Evolutionary conservation across 1,284 basidiomycete genomes (phyloP).

Genomic region (Melampsora americana): DNA sequence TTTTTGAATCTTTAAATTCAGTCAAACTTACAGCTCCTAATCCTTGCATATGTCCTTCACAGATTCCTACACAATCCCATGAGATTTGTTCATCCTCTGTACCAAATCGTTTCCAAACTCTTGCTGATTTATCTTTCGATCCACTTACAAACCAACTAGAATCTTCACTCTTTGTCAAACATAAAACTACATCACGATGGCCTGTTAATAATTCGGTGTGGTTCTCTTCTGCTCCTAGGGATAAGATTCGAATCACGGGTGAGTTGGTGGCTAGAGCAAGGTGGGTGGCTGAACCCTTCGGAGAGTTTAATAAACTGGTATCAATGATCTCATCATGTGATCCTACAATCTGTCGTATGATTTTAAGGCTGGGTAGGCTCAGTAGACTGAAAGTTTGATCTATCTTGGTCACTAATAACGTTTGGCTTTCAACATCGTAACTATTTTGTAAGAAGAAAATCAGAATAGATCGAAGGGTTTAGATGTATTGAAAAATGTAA

Average conservation of each 20-base stretch:
- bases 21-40: constrained; percentile 79
- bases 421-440: constrained; percentile 28
- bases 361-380: constrained; percentile 64
- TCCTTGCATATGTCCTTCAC: constrained; percentile 91
- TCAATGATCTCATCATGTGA: constrained; percentile 99
- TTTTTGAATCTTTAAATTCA: constrained; percentile 43
- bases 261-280: constrained; percentile 95
- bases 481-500: neutral
- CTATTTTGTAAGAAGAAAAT: neutral
- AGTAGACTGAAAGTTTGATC: constrained; percentile 95
- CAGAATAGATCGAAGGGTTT: neutral
- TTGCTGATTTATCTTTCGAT: constrained; percentile 83
- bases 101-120: constrained; percentile 70
- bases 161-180: constrained; percentile 68
- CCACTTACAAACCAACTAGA: constrained; percentile 78
- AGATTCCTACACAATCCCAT: constrained; percentile 79
- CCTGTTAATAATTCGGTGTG: constrained; percentile 79
- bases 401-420: constrained; percentile 81
- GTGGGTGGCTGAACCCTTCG: constrained; percentile 65
- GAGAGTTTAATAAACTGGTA: constrained; percentile 64
- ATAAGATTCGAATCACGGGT: constrained; percentile 80
- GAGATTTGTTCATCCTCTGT: constrained; percentile 51
- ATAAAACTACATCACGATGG: constrained; percentile 86
- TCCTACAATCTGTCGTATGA: constrained; percentile 84
- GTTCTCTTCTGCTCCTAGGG: constrained; percentile 59